Percentiles rank a stretch among this genome's conserved stretches.
Evolutionary conservation across 768 basidiomycete species (phyloP).

Genomic region (Candolleomyces eurysporus): DNA sequence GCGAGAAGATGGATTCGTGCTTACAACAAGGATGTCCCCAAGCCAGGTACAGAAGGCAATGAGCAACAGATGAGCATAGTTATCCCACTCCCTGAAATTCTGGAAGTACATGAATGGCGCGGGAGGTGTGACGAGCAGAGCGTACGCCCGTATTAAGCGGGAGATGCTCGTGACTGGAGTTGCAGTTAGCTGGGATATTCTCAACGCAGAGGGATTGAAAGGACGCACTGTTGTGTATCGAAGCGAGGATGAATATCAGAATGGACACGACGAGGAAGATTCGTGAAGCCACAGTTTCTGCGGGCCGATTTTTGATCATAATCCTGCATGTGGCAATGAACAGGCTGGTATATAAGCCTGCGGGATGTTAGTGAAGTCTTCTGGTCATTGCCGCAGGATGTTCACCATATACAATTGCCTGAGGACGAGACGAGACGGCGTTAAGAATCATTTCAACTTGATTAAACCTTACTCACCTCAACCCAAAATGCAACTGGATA

Average conservation of each 20-base stretch:
- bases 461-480: background rate
- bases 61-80: conserved; percentile 9
- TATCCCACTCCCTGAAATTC: conserved; percentile 3
- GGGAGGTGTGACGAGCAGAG: conserved; percentile 4
- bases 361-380: background rate
- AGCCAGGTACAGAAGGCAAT: conserved; percentile 8
- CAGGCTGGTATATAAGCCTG: conserved; percentile 5
- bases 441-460: background rate
- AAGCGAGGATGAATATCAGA: conserved; percentile 7
- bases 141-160: conserved; percentile 8
- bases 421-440: background rate
- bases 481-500: conserved; percentile 8
- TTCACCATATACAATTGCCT: conserved; percentile 6
- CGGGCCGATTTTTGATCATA: conserved; percentile 4
- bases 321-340: conserved; percentile 3
- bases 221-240: conserved; percentile 5
- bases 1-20: background rate
- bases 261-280: conserved; percentile 4
- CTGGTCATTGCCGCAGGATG: background rate
- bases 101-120: conserved; percentile 8
- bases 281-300: conserved; percentile 8
- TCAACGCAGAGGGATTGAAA: too few species aligned
- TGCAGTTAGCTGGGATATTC: background rate
- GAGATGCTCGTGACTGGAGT: background rate
- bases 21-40: conserved; percentile 3